Evolutionary conservation across 805 yeast species (phyloP), one percentile per base, ranked within the genome.

Genomic region (Debaryomyces prosopidis): DNA sequence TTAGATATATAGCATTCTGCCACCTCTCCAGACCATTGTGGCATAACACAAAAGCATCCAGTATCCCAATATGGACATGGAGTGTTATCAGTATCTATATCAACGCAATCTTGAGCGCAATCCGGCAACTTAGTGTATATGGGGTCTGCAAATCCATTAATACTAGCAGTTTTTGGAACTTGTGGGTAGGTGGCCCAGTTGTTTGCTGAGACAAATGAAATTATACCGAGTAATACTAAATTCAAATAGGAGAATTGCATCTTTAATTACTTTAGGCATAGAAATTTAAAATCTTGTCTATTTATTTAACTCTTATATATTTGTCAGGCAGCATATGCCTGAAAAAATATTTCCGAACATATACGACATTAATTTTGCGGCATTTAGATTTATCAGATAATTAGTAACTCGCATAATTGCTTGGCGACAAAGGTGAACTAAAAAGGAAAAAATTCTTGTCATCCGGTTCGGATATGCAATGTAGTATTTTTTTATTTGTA

Each of bases 51-150:
- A 40, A 75, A 63, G 49, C 80, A 75, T 7, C 80, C 80, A 23
- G 79, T 71, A 51, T 75, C 80, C 79, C 79, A 75, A 57, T 75
- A 73, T 38, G 80, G 80, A 51, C 80, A 75, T 17, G 79, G 79
- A 5, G 80, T 76, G 42, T 67, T 72, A 30, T 62, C 58, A 10
- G 70, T 64, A 20, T 62, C 54, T 27, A 59, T 56, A 40, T 68
- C 56, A 14, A 69, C 76, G 58, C 80, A 75, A 3, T 59, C 50
- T 43, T 59, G 47, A 32, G 80, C 80, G 58, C 80, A 76, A 1
- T 53, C 39, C 23, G 80, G 80, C 23, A 75, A 57, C 5, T 51
- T 43, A 20, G 51, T 54, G 45, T 61, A 64, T 42, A 75, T 66
- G 8, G 73, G 73, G 54, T 75, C 80, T 16, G 79, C 78, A 46